phyloP scores from a whole-genome alignment of 2,329 filamentous ascomycete genomes.

The Monilinia vaccinii-corymbosi region DNA sequence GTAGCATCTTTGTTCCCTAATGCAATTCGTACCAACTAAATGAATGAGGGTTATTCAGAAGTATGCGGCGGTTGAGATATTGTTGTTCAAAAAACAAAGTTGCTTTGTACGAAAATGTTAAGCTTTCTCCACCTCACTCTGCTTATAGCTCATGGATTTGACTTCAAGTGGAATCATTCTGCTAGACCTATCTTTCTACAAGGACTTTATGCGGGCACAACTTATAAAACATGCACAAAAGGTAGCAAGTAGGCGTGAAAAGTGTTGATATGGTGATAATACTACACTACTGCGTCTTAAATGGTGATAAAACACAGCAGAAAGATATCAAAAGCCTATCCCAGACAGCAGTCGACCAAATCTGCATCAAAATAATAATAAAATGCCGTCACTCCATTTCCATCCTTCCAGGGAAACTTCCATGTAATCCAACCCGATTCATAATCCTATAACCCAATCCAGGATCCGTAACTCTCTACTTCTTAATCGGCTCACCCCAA shows the following conservation, averaged over 20 bases:
- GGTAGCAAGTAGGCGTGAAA: background rate
- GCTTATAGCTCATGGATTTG: background rate
- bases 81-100: background rate
- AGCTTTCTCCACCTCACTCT: background rate
- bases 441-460: background rate
- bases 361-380: background rate
- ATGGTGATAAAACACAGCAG: background rate
- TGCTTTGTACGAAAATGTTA: background rate
- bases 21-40: background rate
- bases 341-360: background rate
- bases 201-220: background rate
- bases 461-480: background rate
- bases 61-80: background rate
- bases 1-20: background rate
- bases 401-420: background rate
- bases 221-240: background rate
- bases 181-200: background rate
- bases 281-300: background rate
- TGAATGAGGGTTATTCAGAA: background rate
- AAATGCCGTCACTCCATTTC: background rate
- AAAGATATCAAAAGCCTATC: background rate
- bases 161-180: no score
- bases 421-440: background rate
- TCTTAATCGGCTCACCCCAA: constrained; percentile 13
- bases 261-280: background rate